These are phyloP conservation scores for Ganoderma sp. DNA, from an alignment of 1,284 basidiomycete genomes.

Conservation along the genomic window DNA sequence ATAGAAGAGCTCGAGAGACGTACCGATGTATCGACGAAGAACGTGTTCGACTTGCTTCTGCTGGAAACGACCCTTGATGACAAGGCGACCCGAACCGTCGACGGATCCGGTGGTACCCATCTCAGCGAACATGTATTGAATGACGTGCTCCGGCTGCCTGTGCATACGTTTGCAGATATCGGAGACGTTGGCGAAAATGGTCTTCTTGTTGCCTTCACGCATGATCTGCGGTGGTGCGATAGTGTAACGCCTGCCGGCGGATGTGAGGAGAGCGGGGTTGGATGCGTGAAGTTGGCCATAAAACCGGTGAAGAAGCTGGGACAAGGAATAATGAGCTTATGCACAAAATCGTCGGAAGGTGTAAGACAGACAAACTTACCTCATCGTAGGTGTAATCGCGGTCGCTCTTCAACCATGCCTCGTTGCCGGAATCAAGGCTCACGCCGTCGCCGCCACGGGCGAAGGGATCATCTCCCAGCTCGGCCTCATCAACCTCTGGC, in stretches of 20 bases:
- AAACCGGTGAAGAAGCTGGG: constrained; percentile 90
- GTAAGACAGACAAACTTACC: constrained; percentile 49
- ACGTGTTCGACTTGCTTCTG: constrained; percentile 99
- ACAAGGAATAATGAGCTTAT: constrained; percentile 8
- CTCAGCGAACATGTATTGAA: constrained; percentile 97
- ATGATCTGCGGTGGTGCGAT: constrained; percentile 97
- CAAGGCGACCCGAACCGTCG: constrained; percentile 90
- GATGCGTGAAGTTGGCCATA: constrained; percentile 92
- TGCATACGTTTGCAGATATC: constrained; percentile 99
- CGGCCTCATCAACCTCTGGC: constrained; percentile 73
- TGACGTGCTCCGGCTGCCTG: constrained; percentile 98
- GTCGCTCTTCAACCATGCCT: constrained; percentile 90
- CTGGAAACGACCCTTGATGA: constrained; percentile 98
- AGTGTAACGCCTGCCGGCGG: constrained; percentile 91
- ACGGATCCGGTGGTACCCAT: constrained; percentile 98
- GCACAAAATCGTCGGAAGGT: not conserved
- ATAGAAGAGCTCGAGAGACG: constrained; percentile 37
- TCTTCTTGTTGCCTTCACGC: constrained; percentile 96
- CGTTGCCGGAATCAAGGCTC: constrained; percentile 70
- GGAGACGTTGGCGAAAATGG: constrained; percentile 94
- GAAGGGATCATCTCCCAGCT: constrained; percentile 88
- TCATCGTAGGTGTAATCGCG: constrained; percentile 96
- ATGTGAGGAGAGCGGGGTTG: constrained; percentile 90
- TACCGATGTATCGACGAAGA: constrained; percentile 93
- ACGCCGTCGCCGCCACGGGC: constrained; percentile 60